Evolutionary conservation across 176 grass and related monocot species (phyloP).

Genomic region (Lolium perenne): DNA sequence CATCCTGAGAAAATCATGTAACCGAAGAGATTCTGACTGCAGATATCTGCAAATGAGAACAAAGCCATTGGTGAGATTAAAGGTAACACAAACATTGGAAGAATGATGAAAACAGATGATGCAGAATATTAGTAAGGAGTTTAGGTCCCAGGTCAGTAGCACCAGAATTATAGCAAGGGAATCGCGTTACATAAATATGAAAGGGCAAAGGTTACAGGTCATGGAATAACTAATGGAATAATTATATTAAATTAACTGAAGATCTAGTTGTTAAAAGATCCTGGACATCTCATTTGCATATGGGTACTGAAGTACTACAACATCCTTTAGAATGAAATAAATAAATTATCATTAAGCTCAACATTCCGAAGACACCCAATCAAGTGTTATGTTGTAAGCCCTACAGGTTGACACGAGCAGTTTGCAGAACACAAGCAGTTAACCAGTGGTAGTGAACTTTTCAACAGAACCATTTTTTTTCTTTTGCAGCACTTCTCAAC

Average conservation of each 20-base stretch:
- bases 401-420: neutral
- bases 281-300: neutral
- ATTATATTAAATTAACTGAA: conserved; percentile 15
- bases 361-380: neutral
- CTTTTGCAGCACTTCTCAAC: neutral
- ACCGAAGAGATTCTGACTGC: conserved; percentile 26
- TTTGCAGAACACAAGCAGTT: neutral
- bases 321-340: neutral
- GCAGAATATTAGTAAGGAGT: neutral
- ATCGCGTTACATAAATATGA: neutral
- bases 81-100: conserved; percentile 7
- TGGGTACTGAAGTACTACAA: conserved; percentile 1
- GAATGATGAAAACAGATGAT: neutral
- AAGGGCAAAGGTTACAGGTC: neutral
- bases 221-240: neutral
- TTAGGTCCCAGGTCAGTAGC: neutral
- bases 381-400: neutral
- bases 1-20: conserved; percentile 36
- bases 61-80: neutral
- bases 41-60: conserved; percentile 37
- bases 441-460: neutral
- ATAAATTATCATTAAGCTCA: neutral
- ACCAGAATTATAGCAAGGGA: neutral
- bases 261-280: neutral
- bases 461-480: neutral